These are phyloP conservation scores for Ochromonadaceae sp. DNA, from an alignment of 352 stramenopile species.

Conservation along the genomic window DNA sequence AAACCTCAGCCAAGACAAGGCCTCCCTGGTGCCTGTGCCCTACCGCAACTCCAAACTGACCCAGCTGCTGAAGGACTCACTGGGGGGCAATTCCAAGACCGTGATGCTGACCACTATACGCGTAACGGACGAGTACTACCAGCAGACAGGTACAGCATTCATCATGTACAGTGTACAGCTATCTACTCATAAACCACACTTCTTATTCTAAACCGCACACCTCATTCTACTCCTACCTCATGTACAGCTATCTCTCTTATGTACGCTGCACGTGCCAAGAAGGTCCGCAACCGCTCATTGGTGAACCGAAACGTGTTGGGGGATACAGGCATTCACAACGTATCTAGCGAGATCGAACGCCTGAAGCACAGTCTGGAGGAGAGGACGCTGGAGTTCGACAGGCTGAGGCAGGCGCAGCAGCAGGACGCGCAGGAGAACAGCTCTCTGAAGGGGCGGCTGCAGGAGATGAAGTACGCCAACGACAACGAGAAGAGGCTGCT, in stretches of 20 bases:
- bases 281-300: slow-evolving; percentile 25
- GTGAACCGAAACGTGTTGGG: slow-evolving; percentile 29
- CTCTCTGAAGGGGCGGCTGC: slow-evolving; percentile 23
- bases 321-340: slow-evolving; percentile 29
- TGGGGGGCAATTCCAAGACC: slow-evolving; percentile 71
- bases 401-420: not conserved
- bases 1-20: no score
- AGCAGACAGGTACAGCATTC: no score
- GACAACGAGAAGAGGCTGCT: slow-evolving; percentile 26
- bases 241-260: no score
- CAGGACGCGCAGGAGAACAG: slow-evolving; percentile 16
- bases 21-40: no score
- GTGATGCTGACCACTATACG: slow-evolving; percentile 56
- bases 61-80: slow-evolving; percentile 66
- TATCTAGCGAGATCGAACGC: slow-evolving; percentile 30
- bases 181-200: no score
- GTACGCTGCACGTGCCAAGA: no score
- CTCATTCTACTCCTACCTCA: no score
- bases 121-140: slow-evolving; percentile 19
- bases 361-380: slow-evolving; percentile 22
- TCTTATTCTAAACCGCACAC: no score
- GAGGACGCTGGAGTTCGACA: slow-evolving; percentile 16
- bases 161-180: no score
- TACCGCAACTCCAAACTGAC: slow-evolving; percentile 76
- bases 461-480: slow-evolving; percentile 26